Base-by-base conservation (phyloP, 2,329 filamentous ascomycete species). In the Xylaria sp. region DNA sequence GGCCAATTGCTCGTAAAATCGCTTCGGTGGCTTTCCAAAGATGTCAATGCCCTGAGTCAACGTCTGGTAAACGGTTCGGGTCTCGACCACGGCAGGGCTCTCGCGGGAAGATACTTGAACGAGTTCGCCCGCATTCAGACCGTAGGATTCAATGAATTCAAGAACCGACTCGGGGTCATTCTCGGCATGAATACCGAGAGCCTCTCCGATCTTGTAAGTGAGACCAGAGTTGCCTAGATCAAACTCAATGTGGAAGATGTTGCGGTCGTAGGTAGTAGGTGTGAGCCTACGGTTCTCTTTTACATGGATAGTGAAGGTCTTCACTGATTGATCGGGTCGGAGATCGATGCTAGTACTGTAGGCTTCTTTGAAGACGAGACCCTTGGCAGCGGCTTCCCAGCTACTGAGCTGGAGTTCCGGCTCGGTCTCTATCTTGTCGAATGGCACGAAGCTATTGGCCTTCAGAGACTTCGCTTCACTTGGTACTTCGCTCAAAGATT, bases 161-260 rank as follows among this genome's bases (percentile, higher is more conserved):
- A 89, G 84, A 68, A 98, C 91, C 70, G 96, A 87, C 54, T 85
- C 83, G 56, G 90, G 86, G 79, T 98, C 91, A 81, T 99, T 99
- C 82, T 98, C 93, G 6, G 94, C 93, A 80, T 99, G 96, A 71
- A 99, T 94, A 73, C 96, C 96, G 20, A 99, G 90, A 56, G 96
- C 96, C 83, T 99, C 96, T 66, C 96, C 96, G 76, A 99, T 98
- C 79, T 97, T 93, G 83, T 99, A 99, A 49, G 89, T 97, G 72
- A 99, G 89, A 46, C 94, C 95, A 40, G 95, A 97, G 76, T 91
- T 83, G 69, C 95, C 95, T 28, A 99, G 89, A 78, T 98, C 96
- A 77, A 99, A 99, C 82, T 99, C 96, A 71, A 99, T 98, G 84
- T 99, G 96, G 91, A 99, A 99, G 81, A 99, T 98, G 86, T 99